Conservation (phyloP, 2,329 filamentous ascomycete species). For the Pleoardoris graminearum region DNA sequence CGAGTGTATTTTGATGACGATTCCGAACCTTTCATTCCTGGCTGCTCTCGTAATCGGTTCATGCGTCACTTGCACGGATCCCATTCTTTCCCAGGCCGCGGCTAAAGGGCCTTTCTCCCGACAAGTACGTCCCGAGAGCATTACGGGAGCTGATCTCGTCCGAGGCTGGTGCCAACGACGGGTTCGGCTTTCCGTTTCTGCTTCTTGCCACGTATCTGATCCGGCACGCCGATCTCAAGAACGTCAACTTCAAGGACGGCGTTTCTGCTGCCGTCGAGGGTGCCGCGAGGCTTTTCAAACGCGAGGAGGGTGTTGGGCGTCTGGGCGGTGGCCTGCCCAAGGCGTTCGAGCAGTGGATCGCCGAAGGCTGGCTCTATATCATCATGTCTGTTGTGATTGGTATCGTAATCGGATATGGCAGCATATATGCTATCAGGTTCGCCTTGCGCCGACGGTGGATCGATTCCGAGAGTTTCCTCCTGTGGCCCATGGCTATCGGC, state of each 20-base stretch:
- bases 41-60: slow-evolving; percentile 61
- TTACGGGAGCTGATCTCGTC: slow-evolving; percentile 65
- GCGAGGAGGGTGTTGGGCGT: slow-evolving; percentile 50
- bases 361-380: slow-evolving; percentile 65
- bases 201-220: slow-evolving; percentile 60
- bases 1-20: slow-evolving; percentile 58
- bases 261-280: slow-evolving; percentile 1
- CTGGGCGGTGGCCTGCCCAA: slow-evolving; percentile 57
- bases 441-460: slow-evolving; percentile 54
- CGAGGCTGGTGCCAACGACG: slow-evolving; percentile 65
- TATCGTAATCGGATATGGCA: slow-evolving; percentile 53
- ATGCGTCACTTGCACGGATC: slow-evolving; percentile 65
- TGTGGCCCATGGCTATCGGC: slow-evolving; percentile 53
- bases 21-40: slow-evolving; percentile 58
- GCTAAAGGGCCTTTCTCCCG: slow-evolving; percentile 65
- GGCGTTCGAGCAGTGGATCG: slow-evolving; percentile 60
- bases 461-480: slow-evolving; percentile 56
- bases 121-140: slow-evolving; percentile 62
- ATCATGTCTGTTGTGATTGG: slow-evolving; percentile 59
- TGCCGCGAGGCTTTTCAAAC: slow-evolving; percentile 15
- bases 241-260: slow-evolving; percentile 28
- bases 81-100: slow-evolving; percentile 64
- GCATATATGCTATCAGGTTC: slow-evolving; percentile 53
- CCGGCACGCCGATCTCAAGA: slow-evolving; percentile 52
- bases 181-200: slow-evolving; percentile 65